A percentile compares a stretch with the other conserved stretches of the same genome.
Evolutionary conservation across 768 basidiomycete genomes (phyloP).

Genomic region (Tephrocybe sp.): DNA sequence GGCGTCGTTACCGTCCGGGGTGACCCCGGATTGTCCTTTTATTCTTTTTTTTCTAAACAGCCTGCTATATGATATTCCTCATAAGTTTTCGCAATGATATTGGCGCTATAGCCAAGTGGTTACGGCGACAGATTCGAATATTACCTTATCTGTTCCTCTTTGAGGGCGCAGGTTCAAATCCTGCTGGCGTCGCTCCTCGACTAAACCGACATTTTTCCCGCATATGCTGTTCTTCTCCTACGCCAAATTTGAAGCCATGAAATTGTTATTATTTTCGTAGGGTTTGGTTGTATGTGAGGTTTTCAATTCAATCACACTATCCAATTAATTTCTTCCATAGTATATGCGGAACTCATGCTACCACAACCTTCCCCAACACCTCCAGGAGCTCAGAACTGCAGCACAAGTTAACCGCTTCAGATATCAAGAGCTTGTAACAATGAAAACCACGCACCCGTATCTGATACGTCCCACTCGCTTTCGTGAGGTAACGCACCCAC

Average conservation of each 20-base stretch:
- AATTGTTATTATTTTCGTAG: no score
- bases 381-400: slow-evolving; percentile 5
- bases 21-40: not conserved
- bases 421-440: not conserved
- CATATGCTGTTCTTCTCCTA: not conserved
- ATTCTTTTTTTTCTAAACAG: not conserved
- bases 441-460: slow-evolving; percentile 66
- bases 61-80: no score
- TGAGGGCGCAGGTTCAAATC: slow-evolving; percentile 5
- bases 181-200: not conserved
- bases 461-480: slow-evolving; percentile 92
- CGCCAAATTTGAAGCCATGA: no score
- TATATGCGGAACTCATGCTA: not conserved
- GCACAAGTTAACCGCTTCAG: not conserved
- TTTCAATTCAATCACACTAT: no score
- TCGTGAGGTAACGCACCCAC: slow-evolving; percentile 94
- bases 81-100: no score
- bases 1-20: not conserved
- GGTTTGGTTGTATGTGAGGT: not conserved
- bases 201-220: no score
- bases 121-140: slow-evolving; percentile 73
- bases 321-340: not conserved
- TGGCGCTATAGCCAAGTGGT: slow-evolving; percentile 70
- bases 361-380: not conserved
- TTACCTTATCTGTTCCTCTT: not conserved